Evolutionary conservation across 345 rosid genomes (phyloP), one percentile per base, ranked within the genome.

Genomic region (Aethionema arabicum): DNA sequence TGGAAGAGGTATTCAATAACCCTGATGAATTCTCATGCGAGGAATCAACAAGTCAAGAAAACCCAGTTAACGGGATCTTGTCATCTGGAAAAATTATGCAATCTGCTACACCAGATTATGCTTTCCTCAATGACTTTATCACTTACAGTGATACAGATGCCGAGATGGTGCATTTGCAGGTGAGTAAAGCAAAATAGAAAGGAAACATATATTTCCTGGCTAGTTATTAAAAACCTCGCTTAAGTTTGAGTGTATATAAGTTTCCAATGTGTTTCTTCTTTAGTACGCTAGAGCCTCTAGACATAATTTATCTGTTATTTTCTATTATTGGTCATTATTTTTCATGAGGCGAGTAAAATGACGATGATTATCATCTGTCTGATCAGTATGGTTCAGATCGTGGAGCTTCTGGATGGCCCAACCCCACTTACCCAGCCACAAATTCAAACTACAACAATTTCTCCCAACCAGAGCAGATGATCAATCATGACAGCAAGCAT

Each of bases 1-100:
- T 79, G 69, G 80, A 77, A 74, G 85, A 67, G 49, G 65, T 78
- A 47, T 78, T 72, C 50, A 72, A 77, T 56, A 74, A 72, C 72
- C 74, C 73, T 6, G 85, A 74, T 14, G 85, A 71, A 37, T 70
- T 40, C 32, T 76, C 76, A 15, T 68, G 74, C 66, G 85, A 69
- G 59, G 83, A 76, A 51, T 74, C 75, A 16, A 66, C 53, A 46
- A 57, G 74, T 61, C 73, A 63, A 51, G 79, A 73, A 52, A 71
- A 69, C 52, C 13, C 9, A 31, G 54, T 33, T 47, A 73, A 55
- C 38, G 75, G 58, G 51, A 54, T 53, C 10, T 75, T 60, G 8
- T 47, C 64, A 13, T 48, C 60, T 51, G 53, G 21, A 35, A 27
- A 56, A 54, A 14, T 37, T 8, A 1, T 72, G 16, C 67, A 63